Evolutionary conservation across 2,329 filamentous ascomycete species (phyloP).

Genomic region (Talaromyces atroroseus): DNA sequence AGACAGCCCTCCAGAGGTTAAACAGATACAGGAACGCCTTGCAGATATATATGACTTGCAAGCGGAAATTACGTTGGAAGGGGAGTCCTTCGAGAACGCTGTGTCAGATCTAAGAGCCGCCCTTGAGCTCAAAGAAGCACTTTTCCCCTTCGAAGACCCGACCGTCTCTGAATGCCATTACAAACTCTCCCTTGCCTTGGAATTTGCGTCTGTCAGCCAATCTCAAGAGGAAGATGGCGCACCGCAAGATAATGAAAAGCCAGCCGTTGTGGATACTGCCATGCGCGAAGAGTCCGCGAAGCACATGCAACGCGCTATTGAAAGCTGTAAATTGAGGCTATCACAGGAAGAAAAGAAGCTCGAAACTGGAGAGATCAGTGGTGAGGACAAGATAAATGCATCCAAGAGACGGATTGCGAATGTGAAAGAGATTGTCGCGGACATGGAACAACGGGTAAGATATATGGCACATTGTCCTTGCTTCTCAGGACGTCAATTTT

Average conservation of each 20-base stretch:
- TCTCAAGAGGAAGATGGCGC: slow-evolving; percentile 25
- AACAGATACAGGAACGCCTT: slow-evolving; percentile 74
- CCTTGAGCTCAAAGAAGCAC: slow-evolving; percentile 69
- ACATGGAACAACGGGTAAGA: slow-evolving; percentile 55
- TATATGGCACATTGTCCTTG: not conserved
- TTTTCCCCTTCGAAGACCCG: slow-evolving; percentile 75
- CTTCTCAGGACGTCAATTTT: not conserved
- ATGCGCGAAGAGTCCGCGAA: slow-evolving; percentile 53
- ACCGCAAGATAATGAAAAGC: slow-evolving; percentile 13
- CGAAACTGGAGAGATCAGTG: slow-evolving; percentile 28
- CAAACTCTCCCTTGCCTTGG: slow-evolving; percentile 89
- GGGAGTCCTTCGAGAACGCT: slow-evolving; percentile 85
- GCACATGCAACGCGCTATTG: slow-evolving; percentile 58
- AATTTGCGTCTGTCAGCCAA: slow-evolving; percentile 72
- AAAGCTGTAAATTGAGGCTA: slow-evolving; percentile 52
- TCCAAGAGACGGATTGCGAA: slow-evolving; percentile 49
- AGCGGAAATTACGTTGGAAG: slow-evolving; percentile 94
- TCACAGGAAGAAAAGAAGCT: slow-evolving; percentile 48
- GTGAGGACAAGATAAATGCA: slow-evolving; percentile 37
- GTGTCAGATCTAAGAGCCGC: slow-evolving; percentile 75
- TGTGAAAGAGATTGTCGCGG: slow-evolving; percentile 56
- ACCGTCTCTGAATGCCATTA: slow-evolving; percentile 91
- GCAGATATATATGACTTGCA: slow-evolving; percentile 92
- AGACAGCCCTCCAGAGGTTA: slow-evolving; percentile 35
- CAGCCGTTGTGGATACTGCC: slow-evolving; percentile 43